Evolutionary conservation across 2,329 filamentous ascomycete genomes (phyloP).

Genomic region (Pezicula rhizophila): DNA sequence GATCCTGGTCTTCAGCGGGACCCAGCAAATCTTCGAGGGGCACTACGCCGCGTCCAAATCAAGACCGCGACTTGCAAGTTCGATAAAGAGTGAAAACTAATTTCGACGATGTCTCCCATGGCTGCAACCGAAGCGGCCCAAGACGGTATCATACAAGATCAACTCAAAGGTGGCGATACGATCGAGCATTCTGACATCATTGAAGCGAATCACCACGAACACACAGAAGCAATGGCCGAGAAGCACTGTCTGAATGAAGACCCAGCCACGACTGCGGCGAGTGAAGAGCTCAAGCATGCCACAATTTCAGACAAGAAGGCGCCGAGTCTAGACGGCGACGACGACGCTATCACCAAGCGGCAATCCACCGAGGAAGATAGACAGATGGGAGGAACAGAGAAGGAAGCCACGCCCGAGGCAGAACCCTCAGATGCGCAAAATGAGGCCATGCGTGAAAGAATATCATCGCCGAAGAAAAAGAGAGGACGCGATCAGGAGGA

Average conservation of each 20-base stretch:
- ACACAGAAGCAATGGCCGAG: slow-evolving; percentile 14
- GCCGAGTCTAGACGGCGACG: slow-evolving; percentile 17
- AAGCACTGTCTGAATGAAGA: slow-evolving; percentile 39
- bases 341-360: slow-evolving; percentile 19
- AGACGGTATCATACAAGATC: slow-evolving; percentile 9
- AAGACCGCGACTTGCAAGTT: slow-evolving; percentile 1
- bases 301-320: slow-evolving; percentile 48
- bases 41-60: not conserved
- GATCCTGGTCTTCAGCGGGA: not conserved
- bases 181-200: slow-evolving; percentile 10
- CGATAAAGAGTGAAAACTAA: slow-evolving; percentile 11
- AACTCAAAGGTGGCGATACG: not conserved
- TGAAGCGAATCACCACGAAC: slow-evolving; percentile 19
- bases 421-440: slow-evolving; percentile 32
- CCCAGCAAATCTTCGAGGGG: not conserved
- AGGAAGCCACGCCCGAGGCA: slow-evolving; percentile 23
- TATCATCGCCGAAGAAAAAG: slow-evolving; percentile 62
- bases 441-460: slow-evolving; percentile 40
- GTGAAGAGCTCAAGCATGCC: slow-evolving; percentile 59
- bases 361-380: slow-evolving; percentile 25
- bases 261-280: slow-evolving; percentile 55
- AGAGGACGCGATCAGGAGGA: slow-evolving; percentile 39
- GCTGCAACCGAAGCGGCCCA: slow-evolving; percentile 11
- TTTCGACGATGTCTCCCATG: slow-evolving; percentile 16
- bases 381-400: slow-evolving; percentile 17